phyloP scores from a whole-genome alignment of 2,329 filamentous ascomycete species.

The Drechslerella coelobrocha region DNA sequence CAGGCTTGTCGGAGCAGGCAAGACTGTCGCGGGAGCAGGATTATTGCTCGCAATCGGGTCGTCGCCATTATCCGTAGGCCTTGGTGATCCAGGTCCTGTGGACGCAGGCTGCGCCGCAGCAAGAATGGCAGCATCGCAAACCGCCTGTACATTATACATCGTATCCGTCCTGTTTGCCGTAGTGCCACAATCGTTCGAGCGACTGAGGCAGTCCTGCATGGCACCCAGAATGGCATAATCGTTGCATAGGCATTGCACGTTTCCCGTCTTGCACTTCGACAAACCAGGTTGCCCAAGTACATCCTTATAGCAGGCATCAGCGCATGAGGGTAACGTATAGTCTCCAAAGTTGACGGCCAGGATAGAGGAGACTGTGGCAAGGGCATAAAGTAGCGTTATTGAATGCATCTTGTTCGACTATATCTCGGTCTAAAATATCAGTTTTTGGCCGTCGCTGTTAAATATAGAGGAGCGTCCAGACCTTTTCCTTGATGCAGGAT shows the following conservation, averaged over 20 bases:
- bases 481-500: no score
- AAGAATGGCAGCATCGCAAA: slow-evolving; percentile 42
- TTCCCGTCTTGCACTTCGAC: slow-evolving; percentile 26
- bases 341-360: slow-evolving; percentile 40
- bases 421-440: no score
- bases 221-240: slow-evolving; percentile 29
- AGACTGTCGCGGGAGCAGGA: slow-evolving; percentile 10
- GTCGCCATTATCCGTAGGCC: slow-evolving; percentile 13
- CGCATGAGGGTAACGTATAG: slow-evolving; percentile 17
- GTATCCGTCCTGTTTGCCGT: slow-evolving; percentile 17
- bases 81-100: slow-evolving; percentile 9
- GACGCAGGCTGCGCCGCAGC: slow-evolving; percentile 23
- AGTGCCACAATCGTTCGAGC: slow-evolving; percentile 37
- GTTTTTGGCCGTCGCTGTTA: slow-evolving; percentile 17
- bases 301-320: slow-evolving; percentile 35
- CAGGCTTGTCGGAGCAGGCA: slow-evolving; percentile 46
- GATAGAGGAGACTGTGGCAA: slow-evolving; percentile 17
- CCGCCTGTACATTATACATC: slow-evolving; percentile 28
- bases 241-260: slow-evolving; percentile 35
- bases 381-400: slow-evolving; percentile 28
- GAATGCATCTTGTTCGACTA: slow-evolving; percentile 24
- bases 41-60: slow-evolving; percentile 14
- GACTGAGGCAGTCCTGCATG: slow-evolving; percentile 36
- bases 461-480: not conserved
- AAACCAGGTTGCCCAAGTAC: slow-evolving; percentile 39